Evolutionary conservation across 306 rosid genomes (phyloP).

Genomic region (Pyrus pyrifolia): DNA sequence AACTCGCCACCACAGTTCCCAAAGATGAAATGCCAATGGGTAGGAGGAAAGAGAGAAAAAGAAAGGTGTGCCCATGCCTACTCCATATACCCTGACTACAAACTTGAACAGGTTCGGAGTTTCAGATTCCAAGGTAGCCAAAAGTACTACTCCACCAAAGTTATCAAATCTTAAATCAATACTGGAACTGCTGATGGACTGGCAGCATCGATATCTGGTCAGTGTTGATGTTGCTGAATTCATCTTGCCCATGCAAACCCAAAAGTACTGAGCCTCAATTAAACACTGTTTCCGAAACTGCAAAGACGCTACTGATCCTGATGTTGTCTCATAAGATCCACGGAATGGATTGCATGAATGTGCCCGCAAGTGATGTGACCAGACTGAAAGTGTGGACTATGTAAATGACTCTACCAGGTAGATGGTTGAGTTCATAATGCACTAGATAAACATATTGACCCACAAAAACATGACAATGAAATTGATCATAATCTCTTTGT

Average conservation of each 20-base stretch:
- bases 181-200: not conserved
- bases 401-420: conserved; percentile 4
- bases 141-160: not conserved
- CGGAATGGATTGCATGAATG: not conserved
- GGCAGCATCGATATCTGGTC: not conserved
- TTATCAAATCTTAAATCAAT: not conserved
- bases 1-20: not conserved
- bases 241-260: conserved; percentile 1
- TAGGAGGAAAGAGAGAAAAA: not conserved
- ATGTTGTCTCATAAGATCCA: not conserved
- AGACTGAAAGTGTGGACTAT: not conserved
- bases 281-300: conserved; percentile 7
- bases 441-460: not conserved
- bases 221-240: not conserved
- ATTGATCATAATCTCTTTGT: not conserved
- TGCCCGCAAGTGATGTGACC: not conserved
- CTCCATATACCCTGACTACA: conserved; percentile 19
- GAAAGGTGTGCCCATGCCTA: conserved; percentile 12
- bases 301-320: conserved; percentile 1
- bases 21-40: not conserved
- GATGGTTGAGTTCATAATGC: not conserved
- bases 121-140: not conserved
- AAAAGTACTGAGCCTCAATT: not conserved
- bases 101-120: conserved; percentile 4
- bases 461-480: not conserved